phyloP scores from a whole-genome alignment of 2,329 filamentous ascomycete species.

The Aspergillus ochraceus region DNA sequence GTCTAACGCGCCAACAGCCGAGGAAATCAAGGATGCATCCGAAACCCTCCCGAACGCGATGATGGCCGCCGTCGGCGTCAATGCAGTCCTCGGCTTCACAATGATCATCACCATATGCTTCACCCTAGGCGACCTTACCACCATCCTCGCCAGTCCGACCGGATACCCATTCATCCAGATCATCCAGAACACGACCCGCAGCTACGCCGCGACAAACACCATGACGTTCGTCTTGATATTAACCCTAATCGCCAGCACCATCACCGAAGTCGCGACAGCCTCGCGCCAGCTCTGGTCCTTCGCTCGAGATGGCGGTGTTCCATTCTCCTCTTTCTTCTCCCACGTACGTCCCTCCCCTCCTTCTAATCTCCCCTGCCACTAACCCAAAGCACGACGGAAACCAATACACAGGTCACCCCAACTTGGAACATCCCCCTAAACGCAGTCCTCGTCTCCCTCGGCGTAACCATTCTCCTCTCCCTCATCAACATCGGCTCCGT shows the following conservation, averaged over 20 bases:
- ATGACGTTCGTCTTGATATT: conserved; percentile 54
- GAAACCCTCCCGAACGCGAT: conserved; percentile 53
- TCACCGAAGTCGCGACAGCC: conserved; percentile 58
- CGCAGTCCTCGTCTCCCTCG: conserved; percentile 25
- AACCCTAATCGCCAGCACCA: conserved; percentile 50
- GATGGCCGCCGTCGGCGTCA: conserved; percentile 51
- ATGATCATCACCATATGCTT: conserved; percentile 60
- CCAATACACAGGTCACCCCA: conserved; percentile 32
- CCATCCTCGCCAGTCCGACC: conserved; percentile 46
- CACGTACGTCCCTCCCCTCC: conserved; percentile 29
- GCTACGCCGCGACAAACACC: conserved; percentile 49
- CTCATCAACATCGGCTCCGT: conserved; percentile 55
- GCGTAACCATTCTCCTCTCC: conserved; percentile 45
- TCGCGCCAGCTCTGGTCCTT: conserved; percentile 61
- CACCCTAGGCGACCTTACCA: conserved; percentile 51
- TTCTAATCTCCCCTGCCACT: background rate
- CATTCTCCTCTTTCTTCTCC: conserved; percentile 39
- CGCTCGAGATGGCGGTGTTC: conserved; percentile 43
- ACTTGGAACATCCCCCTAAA: conserved; percentile 44
- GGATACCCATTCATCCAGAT: conserved; percentile 62
- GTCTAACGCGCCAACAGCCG: conserved; percentile 24
- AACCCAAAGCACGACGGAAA: background rate
- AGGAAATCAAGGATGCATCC: conserved; percentile 49
- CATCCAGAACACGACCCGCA: conserved; percentile 54
- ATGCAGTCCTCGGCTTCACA: conserved; percentile 55